These are phyloP conservation scores for Diaporthe sp. DNA, from an alignment of 2,329 filamentous ascomycete genomes.

Conservation along the genomic window DNA sequence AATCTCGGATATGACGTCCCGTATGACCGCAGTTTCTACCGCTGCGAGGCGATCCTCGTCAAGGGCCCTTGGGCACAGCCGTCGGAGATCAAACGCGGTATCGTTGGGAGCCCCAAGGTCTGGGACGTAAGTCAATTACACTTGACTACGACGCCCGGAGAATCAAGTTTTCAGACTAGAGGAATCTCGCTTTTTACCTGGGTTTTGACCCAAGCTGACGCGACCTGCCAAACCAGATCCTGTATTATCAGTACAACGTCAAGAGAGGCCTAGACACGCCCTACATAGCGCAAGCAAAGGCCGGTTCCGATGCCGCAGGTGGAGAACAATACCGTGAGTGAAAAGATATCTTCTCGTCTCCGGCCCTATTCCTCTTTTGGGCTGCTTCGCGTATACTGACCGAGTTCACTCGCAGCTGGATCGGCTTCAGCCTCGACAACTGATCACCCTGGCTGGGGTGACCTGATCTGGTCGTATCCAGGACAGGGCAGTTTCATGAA, in stretches of 20 bases:
- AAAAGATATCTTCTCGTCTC: too few relatives aligned
- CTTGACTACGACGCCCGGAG: too few relatives aligned
- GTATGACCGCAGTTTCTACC: constrained; percentile 53
- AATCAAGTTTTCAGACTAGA: too few relatives aligned
- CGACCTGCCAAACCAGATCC: constrained; percentile 41
- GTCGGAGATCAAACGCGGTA: constrained; percentile 48
- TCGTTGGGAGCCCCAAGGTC: constrained; percentile 40
- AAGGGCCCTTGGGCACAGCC: constrained; percentile 54
- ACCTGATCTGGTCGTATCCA: constrained; percentile 49
- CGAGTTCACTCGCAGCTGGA: not conserved
- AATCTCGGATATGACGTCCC: constrained; percentile 53
- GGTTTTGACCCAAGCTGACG: not conserved
- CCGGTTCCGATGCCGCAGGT: constrained; percentile 26
- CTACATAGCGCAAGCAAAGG: constrained; percentile 42
- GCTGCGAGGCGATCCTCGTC: constrained; percentile 57
- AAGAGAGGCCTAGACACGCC: constrained; percentile 45
- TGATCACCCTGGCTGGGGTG: constrained; percentile 50
- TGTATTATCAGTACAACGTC: constrained; percentile 52
- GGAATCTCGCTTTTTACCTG: too few relatives aligned
- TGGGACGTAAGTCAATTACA: constrained; percentile 45
- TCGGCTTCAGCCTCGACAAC: constrained; percentile 21
- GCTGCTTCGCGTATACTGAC: not conserved
- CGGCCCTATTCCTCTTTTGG: too few relatives aligned
- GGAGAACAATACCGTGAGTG: constrained; percentile 3
- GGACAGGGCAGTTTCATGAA: constrained; percentile 43